Percentiles rank a stretch among this genome's conserved stretches.
These are phyloP conservation scores for Colletotrichum truncatum DNA, from an alignment of 2,329 filamentous ascomycete genomes.

Conservation along the genomic window DNA sequence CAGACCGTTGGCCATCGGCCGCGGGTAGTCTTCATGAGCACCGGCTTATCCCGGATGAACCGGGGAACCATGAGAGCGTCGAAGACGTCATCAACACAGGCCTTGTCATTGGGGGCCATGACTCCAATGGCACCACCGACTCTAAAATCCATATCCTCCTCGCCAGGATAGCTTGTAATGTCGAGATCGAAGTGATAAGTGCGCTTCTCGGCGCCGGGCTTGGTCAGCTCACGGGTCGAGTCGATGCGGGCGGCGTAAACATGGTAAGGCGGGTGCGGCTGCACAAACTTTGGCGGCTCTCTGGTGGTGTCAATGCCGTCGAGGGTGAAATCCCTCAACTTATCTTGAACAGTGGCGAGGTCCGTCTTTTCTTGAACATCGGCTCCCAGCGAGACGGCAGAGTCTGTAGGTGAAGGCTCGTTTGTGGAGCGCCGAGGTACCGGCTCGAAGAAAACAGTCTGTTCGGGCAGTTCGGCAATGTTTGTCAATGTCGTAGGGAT, in stretches of 20 bases:
- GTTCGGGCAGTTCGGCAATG: slow-evolving; percentile 76
- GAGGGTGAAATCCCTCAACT: slow-evolving; percentile 41
- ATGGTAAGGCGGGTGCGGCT: slow-evolving; percentile 92
- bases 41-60: slow-evolving; percentile 83
- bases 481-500: slow-evolving; percentile 79
- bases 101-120: slow-evolving; percentile 83
- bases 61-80: slow-evolving; percentile 83
- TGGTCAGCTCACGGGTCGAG: slow-evolving; percentile 86
- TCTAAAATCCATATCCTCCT: slow-evolving; percentile 89
- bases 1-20: slow-evolving; percentile 98
- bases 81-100: slow-evolving; percentile 83
- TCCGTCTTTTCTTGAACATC: slow-evolving; percentile 48
- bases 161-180: slow-evolving; percentile 90
- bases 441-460: slow-evolving; percentile 76
- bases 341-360: slow-evolving; percentile 25
- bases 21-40: slow-evolving; percentile 79
- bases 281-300: slow-evolving; percentile 88
- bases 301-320: slow-evolving; percentile 64
- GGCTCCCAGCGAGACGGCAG: slow-evolving; percentile 53
- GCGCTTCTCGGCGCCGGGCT: slow-evolving; percentile 89
- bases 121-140: slow-evolving; percentile 96
- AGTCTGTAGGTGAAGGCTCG: slow-evolving; percentile 56
- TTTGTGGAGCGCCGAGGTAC: slow-evolving; percentile 50
- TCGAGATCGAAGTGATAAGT: slow-evolving; percentile 98
- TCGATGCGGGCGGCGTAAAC: slow-evolving; percentile 92